Conservation (phyloP, 2,329 filamentous ascomycete species). For the Alternaria alternata region DNA sequence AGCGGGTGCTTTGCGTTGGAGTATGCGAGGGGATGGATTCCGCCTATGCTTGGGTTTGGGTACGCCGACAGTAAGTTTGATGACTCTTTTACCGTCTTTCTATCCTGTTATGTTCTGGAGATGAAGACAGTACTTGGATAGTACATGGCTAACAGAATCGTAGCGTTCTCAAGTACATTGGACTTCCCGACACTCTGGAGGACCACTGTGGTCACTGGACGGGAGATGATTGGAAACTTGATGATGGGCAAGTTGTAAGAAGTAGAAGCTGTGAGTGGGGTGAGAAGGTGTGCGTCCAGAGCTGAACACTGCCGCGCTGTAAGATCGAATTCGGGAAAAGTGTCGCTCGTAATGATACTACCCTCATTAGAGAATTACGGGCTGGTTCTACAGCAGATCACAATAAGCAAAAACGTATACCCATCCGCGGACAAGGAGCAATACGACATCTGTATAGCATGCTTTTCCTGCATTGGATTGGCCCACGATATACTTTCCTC, state of each 20-base stretch:
- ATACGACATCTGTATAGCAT: not conserved
- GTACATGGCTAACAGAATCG: not conserved
- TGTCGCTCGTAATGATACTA: not conserved
- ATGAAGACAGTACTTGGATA: not conserved
- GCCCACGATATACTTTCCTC: not conserved
- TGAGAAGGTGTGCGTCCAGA: too few relatives aligned
- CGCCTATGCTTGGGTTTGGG: conserved; percentile 90
- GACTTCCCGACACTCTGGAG: conserved; percentile 86
- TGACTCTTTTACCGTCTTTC: not conserved
- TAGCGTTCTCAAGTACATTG: conserved; percentile 75
- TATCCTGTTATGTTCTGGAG: not conserved
- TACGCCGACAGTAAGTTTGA: conserved; percentile 71
- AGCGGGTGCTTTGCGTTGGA: conserved; percentile 80
- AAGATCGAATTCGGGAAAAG: not conserved
- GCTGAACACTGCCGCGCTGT: not conserved
- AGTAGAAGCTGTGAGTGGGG: not conserved
- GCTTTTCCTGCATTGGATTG: not conserved
- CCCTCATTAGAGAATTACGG: not conserved
- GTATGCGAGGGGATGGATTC: conserved; percentile 89
- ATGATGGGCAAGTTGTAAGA: conserved; percentile 32
- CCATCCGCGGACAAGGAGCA: not conserved
- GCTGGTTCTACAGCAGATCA: not conserved
- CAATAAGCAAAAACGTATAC: not conserved
- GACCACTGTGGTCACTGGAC: conserved; percentile 76
- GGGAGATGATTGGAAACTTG: conserved; percentile 79